Conservation (phyloP, 345 rosid genomes). For the Sapria himalayana region DNA sequence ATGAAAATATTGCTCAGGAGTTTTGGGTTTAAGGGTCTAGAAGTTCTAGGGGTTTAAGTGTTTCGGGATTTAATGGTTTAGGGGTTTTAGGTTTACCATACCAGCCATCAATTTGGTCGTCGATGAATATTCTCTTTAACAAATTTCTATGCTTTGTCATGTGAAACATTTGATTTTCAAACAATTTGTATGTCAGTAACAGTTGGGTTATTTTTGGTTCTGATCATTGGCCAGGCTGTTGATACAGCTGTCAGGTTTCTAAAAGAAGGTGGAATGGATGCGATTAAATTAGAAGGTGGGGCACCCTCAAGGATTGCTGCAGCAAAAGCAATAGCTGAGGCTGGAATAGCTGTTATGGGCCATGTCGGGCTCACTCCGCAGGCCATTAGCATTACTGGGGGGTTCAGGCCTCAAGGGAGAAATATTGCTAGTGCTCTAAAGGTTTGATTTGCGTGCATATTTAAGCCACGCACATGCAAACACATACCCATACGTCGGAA, state of each 20-base stretch:
- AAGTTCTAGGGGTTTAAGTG: too few relatives aligned
- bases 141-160: too few relatives aligned
- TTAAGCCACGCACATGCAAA: neutral
- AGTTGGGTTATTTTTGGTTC: too few relatives aligned
- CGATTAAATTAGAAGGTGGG: constrained; percentile 86
- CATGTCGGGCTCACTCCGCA: constrained; percentile 95
- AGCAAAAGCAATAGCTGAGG: constrained; percentile 72
- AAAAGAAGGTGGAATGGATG: constrained; percentile 92
- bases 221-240: constrained; percentile 45
- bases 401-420: constrained; percentile 87
- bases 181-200: too few relatives aligned
- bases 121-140: too few relatives aligned
- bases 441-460: constrained; percentile 15
- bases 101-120: too few relatives aligned
- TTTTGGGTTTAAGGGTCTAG: too few relatives aligned
- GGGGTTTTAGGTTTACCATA: too few relatives aligned
- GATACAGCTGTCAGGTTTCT: constrained; percentile 62
- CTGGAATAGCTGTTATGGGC: constrained; percentile 89
- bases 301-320: constrained; percentile 59
- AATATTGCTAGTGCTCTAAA: constrained; percentile 57
- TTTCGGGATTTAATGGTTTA: too few relatives aligned
- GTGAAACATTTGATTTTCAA: too few relatives aligned
- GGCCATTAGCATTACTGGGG: constrained; percentile 92
- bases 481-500: neutral
- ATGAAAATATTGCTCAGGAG: too few relatives aligned